Base-by-base conservation (phyloP, 257 asterid species). In the Vinca minor region DNA sequence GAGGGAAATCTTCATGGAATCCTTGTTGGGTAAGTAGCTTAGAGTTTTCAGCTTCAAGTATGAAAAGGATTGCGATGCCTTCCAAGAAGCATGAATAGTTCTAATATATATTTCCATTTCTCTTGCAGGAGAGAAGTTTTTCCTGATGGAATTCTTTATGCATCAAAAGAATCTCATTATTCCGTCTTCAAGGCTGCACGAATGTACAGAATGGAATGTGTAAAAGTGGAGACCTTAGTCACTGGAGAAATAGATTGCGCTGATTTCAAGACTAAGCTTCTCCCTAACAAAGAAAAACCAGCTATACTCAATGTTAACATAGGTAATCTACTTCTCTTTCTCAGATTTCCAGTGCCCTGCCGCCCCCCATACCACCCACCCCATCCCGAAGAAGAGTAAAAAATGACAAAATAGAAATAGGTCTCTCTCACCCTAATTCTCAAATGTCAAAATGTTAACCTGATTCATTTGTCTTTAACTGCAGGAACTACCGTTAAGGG, bases 1-100 rank as follows among this genome's bases (percentile, higher is more conserved):
- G 98, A 88, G 83, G 98, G 98, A 38, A 88, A 91, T 79, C 96
- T 91, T 83, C 98, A 91, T 15, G 98, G 98, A 46, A 82, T 91
- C 73, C 90, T 91, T 73, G 82, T 86, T 56, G 96, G 96, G 98
- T 88, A 67, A 63, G 91, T 63, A 21, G 54, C 31, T 6, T 65
- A 7, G 13, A 20, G 39, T 31, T 35, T 66, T 63, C 31, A 62
- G 31, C 59, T 62, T 45, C 26, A 26, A n/a, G 31, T 38, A 10
- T 54, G 21, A 26, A 6, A 2, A 64, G 74, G 48, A 17, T 44
- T 63, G 38, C 50, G 36, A 2, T 36, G 59, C 49, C 36, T 45
- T 56, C 20, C 35, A 55, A 53, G 48, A 56, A 31, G 41, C 21
- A 56, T 17, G 36, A 23, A 38, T 32, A 45, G 52, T 73, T 63